Evolutionary conservation across 148 eudicot species (phyloP).

Genomic region (Chenopodium berlandieri): DNA sequence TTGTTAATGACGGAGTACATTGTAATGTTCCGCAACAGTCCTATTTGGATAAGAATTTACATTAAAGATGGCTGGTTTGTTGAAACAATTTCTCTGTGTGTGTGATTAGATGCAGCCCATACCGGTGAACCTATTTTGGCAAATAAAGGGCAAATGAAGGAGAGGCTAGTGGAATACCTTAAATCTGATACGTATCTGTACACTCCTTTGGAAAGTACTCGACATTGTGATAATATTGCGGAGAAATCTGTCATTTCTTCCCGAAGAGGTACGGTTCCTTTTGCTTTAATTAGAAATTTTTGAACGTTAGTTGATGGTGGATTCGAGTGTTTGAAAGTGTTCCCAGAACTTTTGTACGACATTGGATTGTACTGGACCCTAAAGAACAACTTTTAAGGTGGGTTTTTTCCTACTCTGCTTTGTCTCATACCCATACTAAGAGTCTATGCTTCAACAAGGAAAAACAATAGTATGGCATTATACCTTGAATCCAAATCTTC

Average conservation of each 20-base stretch:
- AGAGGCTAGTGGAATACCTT: slow-evolving; percentile 20
- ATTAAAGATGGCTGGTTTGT: background rate
- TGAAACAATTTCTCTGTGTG: background rate
- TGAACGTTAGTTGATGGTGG: background rate
- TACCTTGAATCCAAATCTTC: background rate
- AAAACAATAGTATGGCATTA: background rate
- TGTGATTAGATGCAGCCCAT: background rate
- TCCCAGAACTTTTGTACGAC: background rate
- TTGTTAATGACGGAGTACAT: background rate
- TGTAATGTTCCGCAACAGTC: background rate
- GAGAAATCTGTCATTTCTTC: slow-evolving; percentile 18
- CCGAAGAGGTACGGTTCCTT: slow-evolving; percentile 13
- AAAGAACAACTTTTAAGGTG: background rate
- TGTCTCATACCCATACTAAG: no score
- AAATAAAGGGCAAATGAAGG: background rate
- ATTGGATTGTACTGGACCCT: no score
- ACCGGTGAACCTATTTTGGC: slow-evolving; percentile 1
- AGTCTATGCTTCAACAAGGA: background rate
- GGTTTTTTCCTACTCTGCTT: background rate
- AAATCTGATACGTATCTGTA: slow-evolving; percentile 30
- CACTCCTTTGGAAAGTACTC: slow-evolving; percentile 20
- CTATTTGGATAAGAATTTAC: no score
- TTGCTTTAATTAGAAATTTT: background rate
- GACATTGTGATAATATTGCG: background rate
- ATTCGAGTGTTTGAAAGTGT: background rate